phyloP scores from a whole-genome alignment of 495 filamentous ascomycete genomes.

The Penicillium lividum region DNA sequence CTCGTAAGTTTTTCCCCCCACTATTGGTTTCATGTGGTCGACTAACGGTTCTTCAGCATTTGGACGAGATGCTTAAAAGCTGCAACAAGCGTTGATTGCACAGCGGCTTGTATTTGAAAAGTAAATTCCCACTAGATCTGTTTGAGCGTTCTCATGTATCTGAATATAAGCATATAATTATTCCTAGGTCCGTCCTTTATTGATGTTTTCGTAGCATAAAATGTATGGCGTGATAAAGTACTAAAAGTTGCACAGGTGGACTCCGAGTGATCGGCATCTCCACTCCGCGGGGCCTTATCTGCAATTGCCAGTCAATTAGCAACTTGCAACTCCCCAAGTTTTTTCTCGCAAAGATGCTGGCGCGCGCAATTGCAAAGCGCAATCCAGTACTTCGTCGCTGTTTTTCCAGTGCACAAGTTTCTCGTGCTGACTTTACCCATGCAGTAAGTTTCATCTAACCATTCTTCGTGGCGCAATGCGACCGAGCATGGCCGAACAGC shows the following conservation, averaged over 20 bases:
- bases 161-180: not conserved
- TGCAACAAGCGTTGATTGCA: constrained; percentile 36
- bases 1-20: constrained; percentile 33
- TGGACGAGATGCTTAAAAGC: constrained; percentile 49
- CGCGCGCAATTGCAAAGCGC: constrained; percentile 19
- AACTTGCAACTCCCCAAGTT: not conserved
- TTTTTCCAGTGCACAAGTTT: constrained; percentile 40
- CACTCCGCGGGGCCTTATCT: constrained; percentile 8
- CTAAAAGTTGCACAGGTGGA: not conserved
- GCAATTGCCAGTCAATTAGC: constrained; percentile 12
- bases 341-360: constrained; percentile 15
- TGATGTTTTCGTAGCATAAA: not conserved
- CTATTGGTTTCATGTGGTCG: not conserved
- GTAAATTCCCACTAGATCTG: constrained; percentile 2
- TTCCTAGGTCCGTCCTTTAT: not conserved
- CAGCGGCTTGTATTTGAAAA: constrained; percentile 5
- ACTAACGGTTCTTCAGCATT: constrained; percentile 25
- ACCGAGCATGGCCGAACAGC: not conserved
- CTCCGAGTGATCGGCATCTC: constrained; percentile 2
- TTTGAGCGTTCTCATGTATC: not conserved
- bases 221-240: not conserved
- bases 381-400: constrained; percentile 26
- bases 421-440: constrained; percentile 76
- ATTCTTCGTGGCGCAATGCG: not conserved
- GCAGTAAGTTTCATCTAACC: constrained; percentile 53